These are phyloP conservation scores for Schizophyllum commune DNA, from an alignment of 1,284 basidiomycete species.

Conservation along the genomic window DNA sequence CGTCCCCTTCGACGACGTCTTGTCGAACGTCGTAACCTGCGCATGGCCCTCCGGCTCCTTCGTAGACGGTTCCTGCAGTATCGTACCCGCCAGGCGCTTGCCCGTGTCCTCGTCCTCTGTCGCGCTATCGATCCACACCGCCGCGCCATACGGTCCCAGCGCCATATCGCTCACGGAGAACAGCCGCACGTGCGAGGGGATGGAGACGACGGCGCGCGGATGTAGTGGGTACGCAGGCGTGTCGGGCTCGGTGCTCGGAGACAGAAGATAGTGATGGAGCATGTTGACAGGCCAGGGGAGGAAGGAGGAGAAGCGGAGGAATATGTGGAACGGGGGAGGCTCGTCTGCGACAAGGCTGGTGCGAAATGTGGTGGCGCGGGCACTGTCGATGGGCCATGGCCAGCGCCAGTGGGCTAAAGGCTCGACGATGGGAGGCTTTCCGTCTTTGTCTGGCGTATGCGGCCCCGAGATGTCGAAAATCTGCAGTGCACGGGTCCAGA, in stretches of 20 bases:
- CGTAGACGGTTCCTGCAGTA: slow-evolving; percentile 17
- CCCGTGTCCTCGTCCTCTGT: slow-evolving; percentile 45
- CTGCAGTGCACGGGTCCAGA: slow-evolving; percentile 33
- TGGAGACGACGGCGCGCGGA: slow-evolving; percentile 25
- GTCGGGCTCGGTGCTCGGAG: slow-evolving; percentile 31
- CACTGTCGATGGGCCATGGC: slow-evolving; percentile 47
- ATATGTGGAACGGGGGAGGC: slow-evolving; percentile 37
- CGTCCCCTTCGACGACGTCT: slow-evolving; percentile 33
- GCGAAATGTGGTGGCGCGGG: slow-evolving; percentile 28
- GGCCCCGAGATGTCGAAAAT: slow-evolving; percentile 24
- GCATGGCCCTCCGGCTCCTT: slow-evolving; percentile 13
- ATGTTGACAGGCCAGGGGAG: slow-evolving; percentile 65
- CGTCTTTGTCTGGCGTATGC: slow-evolving; percentile 10
- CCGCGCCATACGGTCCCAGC: slow-evolving; percentile 52
- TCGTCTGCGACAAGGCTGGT: slow-evolving; percentile 5
- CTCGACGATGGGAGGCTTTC: slow-evolving; percentile 20
- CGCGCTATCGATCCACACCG: slow-evolving; percentile 57
- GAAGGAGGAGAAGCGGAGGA: slow-evolving; percentile 50
- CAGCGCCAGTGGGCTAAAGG: slow-evolving; percentile 40
- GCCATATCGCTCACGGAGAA: slow-evolving; percentile 47
- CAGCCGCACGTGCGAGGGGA: slow-evolving; percentile 51
- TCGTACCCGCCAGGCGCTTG: slow-evolving; percentile 46
- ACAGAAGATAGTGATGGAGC: slow-evolving; percentile 51
- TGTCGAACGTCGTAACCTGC: slow-evolving; percentile 35
- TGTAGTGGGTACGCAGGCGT: slow-evolving; percentile 41